Evolutionary conservation across 2,329 filamentous ascomycete genomes (phyloP).

Genomic region (Didymella arachidicola): DNA sequence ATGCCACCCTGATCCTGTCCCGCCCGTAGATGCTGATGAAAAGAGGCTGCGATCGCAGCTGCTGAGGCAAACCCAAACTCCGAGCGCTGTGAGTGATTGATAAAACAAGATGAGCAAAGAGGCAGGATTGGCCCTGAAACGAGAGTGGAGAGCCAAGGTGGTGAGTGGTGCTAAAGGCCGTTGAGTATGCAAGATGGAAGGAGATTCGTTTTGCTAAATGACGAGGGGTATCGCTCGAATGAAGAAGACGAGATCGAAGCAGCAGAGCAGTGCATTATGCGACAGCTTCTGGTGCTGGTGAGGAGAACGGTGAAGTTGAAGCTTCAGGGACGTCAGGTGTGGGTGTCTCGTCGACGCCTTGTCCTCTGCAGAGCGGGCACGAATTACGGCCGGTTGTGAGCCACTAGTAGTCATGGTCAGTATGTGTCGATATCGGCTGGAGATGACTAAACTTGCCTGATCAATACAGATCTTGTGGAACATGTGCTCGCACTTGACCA

Average conservation of each 20-base stretch:
- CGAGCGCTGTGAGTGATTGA: slow-evolving; percentile 17
- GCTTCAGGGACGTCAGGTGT: slow-evolving; percentile 17
- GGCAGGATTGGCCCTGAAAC: not conserved
- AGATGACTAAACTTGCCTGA: slow-evolving; percentile 59
- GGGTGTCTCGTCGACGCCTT: slow-evolving; percentile 62
- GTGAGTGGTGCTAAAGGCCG: slow-evolving; percentile 1
- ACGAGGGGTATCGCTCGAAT: slow-evolving; percentile 13
- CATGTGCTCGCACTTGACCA: slow-evolving; percentile 70
- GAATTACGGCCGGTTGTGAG: slow-evolving; percentile 72
- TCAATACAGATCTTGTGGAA: slow-evolving; percentile 76
- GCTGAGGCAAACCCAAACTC: slow-evolving; percentile 5
- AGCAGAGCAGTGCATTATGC: slow-evolving; percentile 11
- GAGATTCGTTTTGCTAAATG: slow-evolving; percentile 1
- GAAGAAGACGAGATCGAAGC: slow-evolving; percentile 4
- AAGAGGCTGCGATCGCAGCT: slow-evolving; percentile 3
- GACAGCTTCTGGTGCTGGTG: slow-evolving; percentile 25
- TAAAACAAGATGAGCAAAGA: not conserved
- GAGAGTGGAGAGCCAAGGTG: not conserved
- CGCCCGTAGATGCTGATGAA: not conserved
- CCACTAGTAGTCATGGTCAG: slow-evolving; percentile 59
- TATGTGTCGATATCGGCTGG: not conserved
- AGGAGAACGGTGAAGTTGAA: slow-evolving; percentile 18
- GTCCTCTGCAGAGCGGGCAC: slow-evolving; percentile 67
- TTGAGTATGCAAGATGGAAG: slow-evolving; percentile 12
- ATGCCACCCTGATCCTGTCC: slow-evolving; percentile 4